phyloP scores from a whole-genome alignment of 306 rosid genomes.

The Cucurbita moschata region DNA sequence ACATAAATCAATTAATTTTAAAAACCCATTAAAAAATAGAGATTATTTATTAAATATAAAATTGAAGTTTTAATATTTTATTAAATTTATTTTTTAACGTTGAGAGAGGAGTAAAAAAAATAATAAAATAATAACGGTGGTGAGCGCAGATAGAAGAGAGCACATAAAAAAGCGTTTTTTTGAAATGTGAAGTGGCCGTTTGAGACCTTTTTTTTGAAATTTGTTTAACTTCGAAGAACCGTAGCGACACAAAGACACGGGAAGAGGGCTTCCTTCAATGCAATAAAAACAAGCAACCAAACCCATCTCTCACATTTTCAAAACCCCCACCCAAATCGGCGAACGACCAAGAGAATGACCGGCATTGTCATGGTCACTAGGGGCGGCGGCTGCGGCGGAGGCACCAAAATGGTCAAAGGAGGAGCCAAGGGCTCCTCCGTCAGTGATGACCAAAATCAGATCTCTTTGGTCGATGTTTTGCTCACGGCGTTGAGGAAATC shows the following conservation, averaged over 20 bases:
- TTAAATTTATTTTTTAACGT: no score
- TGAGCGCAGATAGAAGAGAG: neutral
- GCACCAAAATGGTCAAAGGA: neutral
- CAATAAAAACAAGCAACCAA: slow-evolving; percentile 20
- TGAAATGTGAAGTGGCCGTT: slow-evolving; percentile 62
- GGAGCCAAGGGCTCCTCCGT: slow-evolving; percentile 10
- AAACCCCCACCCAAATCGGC: no score
- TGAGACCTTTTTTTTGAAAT: slow-evolving; percentile 16
- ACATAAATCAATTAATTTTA: no score
- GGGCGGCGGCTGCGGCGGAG: slow-evolving; percentile 59
- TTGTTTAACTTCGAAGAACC: slow-evolving; percentile 9
- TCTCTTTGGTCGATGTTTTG: slow-evolving; percentile 39
- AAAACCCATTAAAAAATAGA: no score
- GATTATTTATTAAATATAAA: no score
- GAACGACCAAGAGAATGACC: slow-evolving; percentile 27
- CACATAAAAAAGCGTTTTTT: slow-evolving; percentile 10
- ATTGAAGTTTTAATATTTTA: no score
- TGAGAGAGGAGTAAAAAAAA: no score
- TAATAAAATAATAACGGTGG: neutral
- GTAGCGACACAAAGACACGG: no score
- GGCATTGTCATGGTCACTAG: slow-evolving; percentile 61
- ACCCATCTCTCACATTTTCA: no score
- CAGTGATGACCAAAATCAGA: slow-evolving; percentile 48
- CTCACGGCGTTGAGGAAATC: slow-evolving; percentile 71
- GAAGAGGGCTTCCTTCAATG: slow-evolving; percentile 11